phyloP scores from a whole-genome alignment of 805 yeast genomes.

The Yarrowia deformans region DNA sequence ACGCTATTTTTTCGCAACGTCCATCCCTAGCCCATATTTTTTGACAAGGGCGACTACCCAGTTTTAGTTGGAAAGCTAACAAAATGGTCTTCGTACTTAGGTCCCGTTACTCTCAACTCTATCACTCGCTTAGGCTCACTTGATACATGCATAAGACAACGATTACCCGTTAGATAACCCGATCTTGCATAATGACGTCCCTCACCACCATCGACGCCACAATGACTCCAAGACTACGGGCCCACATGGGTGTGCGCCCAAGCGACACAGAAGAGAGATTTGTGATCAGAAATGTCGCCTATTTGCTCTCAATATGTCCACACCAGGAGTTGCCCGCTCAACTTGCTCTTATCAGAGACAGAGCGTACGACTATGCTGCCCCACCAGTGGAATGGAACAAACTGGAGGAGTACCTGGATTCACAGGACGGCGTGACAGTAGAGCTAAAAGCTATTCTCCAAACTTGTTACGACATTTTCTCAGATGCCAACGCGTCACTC shows the following conservation, averaged over 20 bases:
- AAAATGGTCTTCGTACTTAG: too few relatives aligned
- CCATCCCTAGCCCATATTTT: too few relatives aligned
- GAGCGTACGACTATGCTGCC: constrained; percentile 27
- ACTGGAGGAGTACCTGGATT: not conserved
- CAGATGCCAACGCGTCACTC: constrained; percentile 12
- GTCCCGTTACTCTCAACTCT: not conserved
- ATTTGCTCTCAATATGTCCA: constrained; percentile 3
- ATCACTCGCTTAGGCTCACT: not conserved
- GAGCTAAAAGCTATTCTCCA: not conserved
- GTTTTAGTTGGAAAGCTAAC: too few relatives aligned
- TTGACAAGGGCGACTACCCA: too few relatives aligned
- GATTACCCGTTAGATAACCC: constrained; percentile 2
- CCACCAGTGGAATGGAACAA: constrained; percentile 5
- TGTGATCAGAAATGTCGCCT: constrained; percentile 9
- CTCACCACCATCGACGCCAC: not conserved
- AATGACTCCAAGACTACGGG: not conserved
- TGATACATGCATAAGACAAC: constrained; percentile 9
- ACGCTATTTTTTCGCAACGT: too few relatives aligned
- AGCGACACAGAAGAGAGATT: constrained; percentile 7
- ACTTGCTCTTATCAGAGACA: not conserved
- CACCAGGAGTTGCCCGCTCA: not conserved
- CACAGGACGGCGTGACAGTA: not conserved
- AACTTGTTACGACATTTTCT: not conserved
- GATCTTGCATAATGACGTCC: not conserved
- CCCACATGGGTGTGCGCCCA: constrained; percentile 9